Conservation (phyloP, 192 early-diverging fungal species). For the Coemansia asiatica region DNA sequence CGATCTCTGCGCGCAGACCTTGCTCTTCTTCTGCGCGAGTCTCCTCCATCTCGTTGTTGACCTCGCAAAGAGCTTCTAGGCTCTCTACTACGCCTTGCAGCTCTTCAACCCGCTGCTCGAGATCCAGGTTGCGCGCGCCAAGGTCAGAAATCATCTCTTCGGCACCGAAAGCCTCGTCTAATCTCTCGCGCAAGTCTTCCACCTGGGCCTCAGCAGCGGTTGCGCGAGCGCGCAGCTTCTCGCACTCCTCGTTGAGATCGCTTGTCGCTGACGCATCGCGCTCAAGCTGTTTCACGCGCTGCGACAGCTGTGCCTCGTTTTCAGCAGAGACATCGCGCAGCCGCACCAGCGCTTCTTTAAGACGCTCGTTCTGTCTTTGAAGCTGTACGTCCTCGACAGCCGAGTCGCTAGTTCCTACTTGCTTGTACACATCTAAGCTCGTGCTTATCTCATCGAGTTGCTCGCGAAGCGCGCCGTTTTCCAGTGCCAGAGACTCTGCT, state of each 20-base stretch:
- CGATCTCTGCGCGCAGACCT: slow-evolving; percentile 75
- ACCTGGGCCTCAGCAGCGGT: slow-evolving; percentile 68
- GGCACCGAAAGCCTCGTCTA: slow-evolving; percentile 80
- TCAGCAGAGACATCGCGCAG: slow-evolving; percentile 78
- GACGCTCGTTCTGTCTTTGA: slow-evolving; percentile 79
- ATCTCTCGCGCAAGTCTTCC: slow-evolving; percentile 76
- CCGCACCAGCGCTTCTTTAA: slow-evolving; percentile 83
- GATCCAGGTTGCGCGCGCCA: slow-evolving; percentile 77
- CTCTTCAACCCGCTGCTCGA: slow-evolving; percentile 74
- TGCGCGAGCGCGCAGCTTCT: slow-evolving; percentile 56
- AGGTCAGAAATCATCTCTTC: slow-evolving; percentile 84
- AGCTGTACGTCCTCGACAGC: slow-evolving; percentile 64
- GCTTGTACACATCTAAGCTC: slow-evolving; percentile 58
- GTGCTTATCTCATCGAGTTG: slow-evolving; percentile 76
- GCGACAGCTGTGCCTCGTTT: slow-evolving; percentile 66
- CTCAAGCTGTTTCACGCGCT: slow-evolving; percentile 68
- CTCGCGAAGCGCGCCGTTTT: slow-evolving; percentile 71
- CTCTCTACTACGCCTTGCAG: slow-evolving; percentile 76
- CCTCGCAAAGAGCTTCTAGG: slow-evolving; percentile 84
- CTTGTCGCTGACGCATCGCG: slow-evolving; percentile 63
- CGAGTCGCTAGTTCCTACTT: slow-evolving; percentile 16
- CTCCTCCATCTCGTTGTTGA: slow-evolving; percentile 93
- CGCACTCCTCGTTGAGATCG: slow-evolving; percentile 57
- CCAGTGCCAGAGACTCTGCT: slow-evolving; percentile 73
- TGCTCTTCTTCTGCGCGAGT: slow-evolving; percentile 87